A percentile compares a stretch with the other conserved stretches of the same genome.
These are phyloP conservation scores for Pichia norvegensis DNA, from an alignment of 1,139 yeast genomes.

Conservation along the genomic window DNA sequence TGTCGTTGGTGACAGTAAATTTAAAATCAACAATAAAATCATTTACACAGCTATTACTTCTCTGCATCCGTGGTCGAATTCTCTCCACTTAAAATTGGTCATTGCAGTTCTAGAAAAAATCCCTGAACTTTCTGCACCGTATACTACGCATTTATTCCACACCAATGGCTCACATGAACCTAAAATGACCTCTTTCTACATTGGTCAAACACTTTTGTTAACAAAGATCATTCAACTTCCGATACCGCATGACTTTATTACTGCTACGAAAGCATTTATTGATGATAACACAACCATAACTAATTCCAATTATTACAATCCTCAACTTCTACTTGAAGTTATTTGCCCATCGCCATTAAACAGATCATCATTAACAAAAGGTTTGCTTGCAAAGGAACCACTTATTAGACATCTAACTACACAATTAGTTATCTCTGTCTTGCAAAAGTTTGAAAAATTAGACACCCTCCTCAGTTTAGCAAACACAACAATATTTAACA, in stretches of 20 bases:
- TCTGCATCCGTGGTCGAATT: constrained; percentile 78
- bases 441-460: constrained; percentile 44
- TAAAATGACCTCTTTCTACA: constrained; percentile 63
- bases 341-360: constrained; percentile 65
- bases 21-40: constrained; percentile 58
- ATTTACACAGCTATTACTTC: constrained; percentile 54
- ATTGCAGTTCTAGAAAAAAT: constrained; percentile 43
- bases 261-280: constrained; percentile 8
- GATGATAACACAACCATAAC: not conserved
- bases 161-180: constrained; percentile 30
- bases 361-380: constrained; percentile 48
- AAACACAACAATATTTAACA: constrained; percentile 23
- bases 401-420: constrained; percentile 60
- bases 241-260: constrained; percentile 34
- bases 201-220: constrained; percentile 60
- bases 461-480: constrained; percentile 31
- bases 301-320: constrained; percentile 15
- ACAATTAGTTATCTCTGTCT: constrained; percentile 48
- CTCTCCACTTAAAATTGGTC: constrained; percentile 49
- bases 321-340: constrained; percentile 34
- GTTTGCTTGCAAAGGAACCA: constrained; percentile 45
- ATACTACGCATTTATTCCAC: constrained; percentile 48
- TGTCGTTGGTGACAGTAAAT: constrained; percentile 34
- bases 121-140: constrained; percentile 73
- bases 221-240: constrained; percentile 51